A percentile compares a stretch with the other conserved stretches of the same genome.
phyloP scores from a whole-genome alignment of 768 basidiomycete species.

The Arthromyces matolae region DNA sequence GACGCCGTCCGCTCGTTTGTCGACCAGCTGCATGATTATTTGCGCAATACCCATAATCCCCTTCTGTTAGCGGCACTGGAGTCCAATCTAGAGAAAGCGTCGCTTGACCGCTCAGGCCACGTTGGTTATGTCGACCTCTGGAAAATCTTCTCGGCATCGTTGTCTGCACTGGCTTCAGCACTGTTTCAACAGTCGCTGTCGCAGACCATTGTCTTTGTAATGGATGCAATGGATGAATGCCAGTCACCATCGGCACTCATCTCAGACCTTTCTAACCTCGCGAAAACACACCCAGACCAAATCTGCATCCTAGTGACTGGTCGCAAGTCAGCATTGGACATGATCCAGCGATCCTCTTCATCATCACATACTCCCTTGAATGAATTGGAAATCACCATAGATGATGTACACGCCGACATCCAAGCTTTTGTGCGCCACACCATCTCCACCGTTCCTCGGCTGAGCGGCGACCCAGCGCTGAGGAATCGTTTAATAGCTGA shows the following conservation, averaged over 20 bases:
- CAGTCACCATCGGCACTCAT: background rate
- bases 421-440: background rate
- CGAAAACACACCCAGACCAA: background rate
- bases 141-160: background rate
- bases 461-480: background rate
- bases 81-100: background rate
- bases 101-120: background rate
- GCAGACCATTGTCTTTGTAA: background rate
- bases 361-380: background rate
- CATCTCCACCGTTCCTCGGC: background rate
- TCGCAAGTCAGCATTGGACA: conserved; percentile 1
- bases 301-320: conserved; percentile 3
- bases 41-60: background rate
- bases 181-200: background rate
- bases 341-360: background rate
- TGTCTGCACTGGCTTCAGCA: too few relatives aligned
- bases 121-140: background rate
- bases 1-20: conserved; percentile 1
- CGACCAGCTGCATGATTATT: background rate
- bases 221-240: conserved; percentile 12
- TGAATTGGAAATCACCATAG: conserved; percentile 4
- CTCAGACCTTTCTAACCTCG: background rate
- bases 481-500: background rate
- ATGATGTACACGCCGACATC: conserved; percentile 5
- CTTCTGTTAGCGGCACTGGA: background rate